phyloP scores from a whole-genome alignment of 2,329 filamentous ascomycete genomes.

The Fusarium sp. region DNA sequence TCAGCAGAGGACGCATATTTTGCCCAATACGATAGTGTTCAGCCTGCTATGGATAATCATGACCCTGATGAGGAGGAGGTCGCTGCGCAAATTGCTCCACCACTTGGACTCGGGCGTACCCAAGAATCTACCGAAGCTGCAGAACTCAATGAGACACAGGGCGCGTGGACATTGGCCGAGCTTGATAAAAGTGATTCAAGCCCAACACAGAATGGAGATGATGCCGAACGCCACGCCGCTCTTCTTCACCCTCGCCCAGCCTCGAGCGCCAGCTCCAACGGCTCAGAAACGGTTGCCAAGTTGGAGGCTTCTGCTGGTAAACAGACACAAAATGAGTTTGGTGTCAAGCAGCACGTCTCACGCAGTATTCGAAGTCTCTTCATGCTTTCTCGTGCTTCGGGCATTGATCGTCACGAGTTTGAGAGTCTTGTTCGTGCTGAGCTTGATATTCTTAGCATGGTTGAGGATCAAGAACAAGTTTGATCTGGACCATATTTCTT shows the following conservation, averaged over 20 bases:
- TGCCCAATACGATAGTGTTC: conserved; percentile 80
- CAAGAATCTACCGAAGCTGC: conserved; percentile 30
- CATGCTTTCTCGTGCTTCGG: conserved; percentile 74
- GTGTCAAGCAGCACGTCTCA: conserved; percentile 82
- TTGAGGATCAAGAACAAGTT: conserved; percentile 66
- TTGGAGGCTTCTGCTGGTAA: conserved; percentile 67
- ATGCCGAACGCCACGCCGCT: conserved; percentile 51
- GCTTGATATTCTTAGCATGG: conserved; percentile 74
- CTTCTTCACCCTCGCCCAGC: conserved; percentile 68
- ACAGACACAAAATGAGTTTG: conserved; percentile 74
- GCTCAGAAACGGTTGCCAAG: conserved; percentile 68
- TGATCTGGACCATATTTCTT: neutral
- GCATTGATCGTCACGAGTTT: conserved; percentile 81
- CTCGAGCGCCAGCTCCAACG: conserved; percentile 68
- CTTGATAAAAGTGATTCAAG: conserved; percentile 54
- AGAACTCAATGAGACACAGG: conserved; percentile 45
- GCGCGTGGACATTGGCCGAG: conserved; percentile 59
- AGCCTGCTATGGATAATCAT: conserved; percentile 83
- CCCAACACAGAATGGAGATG: conserved; percentile 41
- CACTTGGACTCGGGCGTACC: conserved; percentile 42
- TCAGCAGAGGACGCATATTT: conserved; percentile 78
- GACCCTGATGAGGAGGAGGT: conserved; percentile 77
- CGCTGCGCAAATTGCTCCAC: conserved; percentile 49
- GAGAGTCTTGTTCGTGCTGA: conserved; percentile 77
- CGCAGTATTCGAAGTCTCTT: conserved; percentile 82